Base-by-base conservation (phyloP, 2,329 filamentous ascomycete species). In the Penicillium sp. region DNA sequence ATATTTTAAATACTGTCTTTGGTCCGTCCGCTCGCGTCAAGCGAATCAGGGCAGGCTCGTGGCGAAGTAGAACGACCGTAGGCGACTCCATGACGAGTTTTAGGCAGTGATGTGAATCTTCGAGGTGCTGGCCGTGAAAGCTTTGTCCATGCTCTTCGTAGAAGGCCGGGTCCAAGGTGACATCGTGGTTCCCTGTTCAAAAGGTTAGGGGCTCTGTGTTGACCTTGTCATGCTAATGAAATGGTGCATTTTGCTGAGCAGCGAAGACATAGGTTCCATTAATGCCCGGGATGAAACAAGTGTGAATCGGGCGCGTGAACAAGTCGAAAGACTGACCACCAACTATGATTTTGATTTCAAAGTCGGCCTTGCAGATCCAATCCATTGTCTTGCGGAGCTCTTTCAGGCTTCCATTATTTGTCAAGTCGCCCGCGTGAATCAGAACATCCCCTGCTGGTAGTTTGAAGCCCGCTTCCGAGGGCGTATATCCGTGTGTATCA, bases 401-500 rank as follows among this genome's bases (percentile, higher is more conserved):
- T 15, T 70, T 57, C 48, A 75, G 72, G 50, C 76, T 81, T 19
- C 83, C 83, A 61, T 80, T 79, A 62, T 84, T 85, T 41, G 83
- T 83, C 50, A 86, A 69, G 59, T 85, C 83, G 7, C 83, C 83
- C 4, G 83, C 83, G 64, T 85, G 83, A 43, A 85, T 82, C 39
- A 86, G 72, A 15, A 86, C 75, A 66, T 85, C 83, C 46, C 83
- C 83, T 13, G 75, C 71, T 5, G 83, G 82, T 13, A 85, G 72
- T 58, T 78, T 81, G 63, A 77, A 80, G n/a, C 71, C 74, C 46
- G 74, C 78, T 59, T 79, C 72, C 13, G 69, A 69, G 15, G 82
- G 81, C 5, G 76, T 76, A 54, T 80, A 78, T 56, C 79, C 80
- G 65, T 85, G 82, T 19, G 83, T 86, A 68, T 86, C 83, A 4